Evolutionary conservation across 2,329 filamentous ascomycete species (phyloP).

Genomic region (Phaeomoniella chlamydospora): DNA sequence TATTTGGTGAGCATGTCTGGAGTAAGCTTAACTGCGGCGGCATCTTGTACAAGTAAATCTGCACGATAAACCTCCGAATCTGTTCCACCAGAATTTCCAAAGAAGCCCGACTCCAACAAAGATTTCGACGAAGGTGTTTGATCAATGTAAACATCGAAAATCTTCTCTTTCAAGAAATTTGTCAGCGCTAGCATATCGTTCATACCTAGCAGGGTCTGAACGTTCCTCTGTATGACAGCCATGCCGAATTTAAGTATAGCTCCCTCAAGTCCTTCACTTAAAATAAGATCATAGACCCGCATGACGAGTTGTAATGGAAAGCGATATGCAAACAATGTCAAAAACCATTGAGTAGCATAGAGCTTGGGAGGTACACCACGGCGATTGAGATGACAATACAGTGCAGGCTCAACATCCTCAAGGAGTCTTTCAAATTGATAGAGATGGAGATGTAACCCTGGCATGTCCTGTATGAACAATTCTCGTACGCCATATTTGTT

Average conservation of each 20-base stretch:
- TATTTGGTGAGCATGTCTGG: conserved; percentile 71
- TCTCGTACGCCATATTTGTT: conserved; percentile 89
- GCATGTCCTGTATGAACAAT: conserved; percentile 92
- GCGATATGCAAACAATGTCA: conserved; percentile 95
- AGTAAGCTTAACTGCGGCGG: conserved; percentile 74
- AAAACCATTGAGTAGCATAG: conserved; percentile 97
- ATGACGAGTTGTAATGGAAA: conserved; percentile 94
- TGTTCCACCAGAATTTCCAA: conserved; percentile 73
- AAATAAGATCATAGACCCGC: conserved; percentile 87
- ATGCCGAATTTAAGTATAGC: conserved; percentile 92
- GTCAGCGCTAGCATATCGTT: conserved; percentile 85
- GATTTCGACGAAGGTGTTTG: conserved; percentile 83
- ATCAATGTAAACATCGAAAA: conserved; percentile 97
- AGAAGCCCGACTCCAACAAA: conserved; percentile 91
- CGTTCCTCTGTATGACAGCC: conserved; percentile 92
- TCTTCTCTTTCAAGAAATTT: conserved; percentile 76
- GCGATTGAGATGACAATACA: conserved; percentile 87
- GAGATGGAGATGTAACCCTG: conserved; percentile 79
- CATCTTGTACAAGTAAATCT: conserved; percentile 84
- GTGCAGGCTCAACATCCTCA: conserved; percentile 82
- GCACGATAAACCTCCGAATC: conserved; percentile 95
- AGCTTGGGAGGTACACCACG: conserved; percentile 78
- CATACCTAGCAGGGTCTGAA: conserved; percentile 61
- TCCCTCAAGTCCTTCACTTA: conserved; percentile 75
- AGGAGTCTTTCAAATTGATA: conserved; percentile 91